Percentiles rank a stretch among this genome's conserved stretches.
Conservation (phyloP, 148 eudicot species). For the Linanthus parryae region DNA sequence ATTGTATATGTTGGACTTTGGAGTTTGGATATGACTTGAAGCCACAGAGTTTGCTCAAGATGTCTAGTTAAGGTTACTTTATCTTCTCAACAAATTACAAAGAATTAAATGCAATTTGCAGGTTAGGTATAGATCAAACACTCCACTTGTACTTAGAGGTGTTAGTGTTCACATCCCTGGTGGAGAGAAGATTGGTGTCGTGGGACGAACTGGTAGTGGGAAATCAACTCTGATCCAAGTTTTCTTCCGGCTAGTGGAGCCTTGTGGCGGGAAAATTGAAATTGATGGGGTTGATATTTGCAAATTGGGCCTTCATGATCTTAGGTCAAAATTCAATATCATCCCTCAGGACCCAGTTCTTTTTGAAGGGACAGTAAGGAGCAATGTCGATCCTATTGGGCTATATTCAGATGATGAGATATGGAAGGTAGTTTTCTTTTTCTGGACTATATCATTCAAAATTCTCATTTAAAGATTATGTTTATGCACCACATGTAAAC, state of each 20-base stretch:
- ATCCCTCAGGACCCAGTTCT: slow-evolving; percentile 55
- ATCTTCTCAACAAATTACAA: no score
- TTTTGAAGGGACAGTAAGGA: slow-evolving; percentile 48
- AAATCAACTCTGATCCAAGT: slow-evolving; percentile 47
- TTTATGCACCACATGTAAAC: no score
- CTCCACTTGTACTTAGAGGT: slow-evolving; percentile 42
- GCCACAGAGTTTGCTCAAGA: no score
- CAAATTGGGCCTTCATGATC: slow-evolving; percentile 47
- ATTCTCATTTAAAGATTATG: neutral
- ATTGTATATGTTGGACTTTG: no score
- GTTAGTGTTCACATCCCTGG: slow-evolving; percentile 27
- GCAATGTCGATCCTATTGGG: slow-evolving; percentile 47
- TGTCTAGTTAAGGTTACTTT: no score
- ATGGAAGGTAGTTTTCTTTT: slow-evolving; percentile 32
- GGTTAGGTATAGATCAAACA: slow-evolving; percentile 39
- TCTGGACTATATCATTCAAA: neutral
- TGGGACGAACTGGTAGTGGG: slow-evolving; percentile 58
- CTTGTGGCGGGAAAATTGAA: slow-evolving; percentile 29
- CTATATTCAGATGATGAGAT: slow-evolving; percentile 37
- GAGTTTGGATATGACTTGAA: no score
- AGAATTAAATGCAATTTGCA: no score
- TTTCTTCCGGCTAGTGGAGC: slow-evolving; percentile 43
- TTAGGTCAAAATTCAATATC: slow-evolving; percentile 42
- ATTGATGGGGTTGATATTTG: slow-evolving; percentile 42
- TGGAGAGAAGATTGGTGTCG: slow-evolving; percentile 52